Base-by-base conservation (phyloP, 73 alveolate species). In the Tetrahymena malaccensis region DNA sequence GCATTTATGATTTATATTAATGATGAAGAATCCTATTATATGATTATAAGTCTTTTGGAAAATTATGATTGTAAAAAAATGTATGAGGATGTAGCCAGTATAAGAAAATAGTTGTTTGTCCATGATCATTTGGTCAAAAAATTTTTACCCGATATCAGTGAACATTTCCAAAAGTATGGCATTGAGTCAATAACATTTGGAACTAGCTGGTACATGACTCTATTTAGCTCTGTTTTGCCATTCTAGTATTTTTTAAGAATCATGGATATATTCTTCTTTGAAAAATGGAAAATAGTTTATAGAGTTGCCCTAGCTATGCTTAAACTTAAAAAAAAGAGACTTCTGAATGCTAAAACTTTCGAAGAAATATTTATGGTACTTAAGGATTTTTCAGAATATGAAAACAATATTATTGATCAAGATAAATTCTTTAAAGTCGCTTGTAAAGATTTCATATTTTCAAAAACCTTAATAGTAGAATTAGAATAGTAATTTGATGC, bases 201-300 rank as follows among this genome's bases (percentile, higher is more conserved):
- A 43, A 94, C 97, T 11, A 95, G 94, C 57, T 95, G 97, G 97
- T 95, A 89, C 35, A 95, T 95, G 35, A 95, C 97, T 50, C 85
- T 95, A 7, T 95, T 95, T 56, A 95, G 97, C 27, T 95, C 97
- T n/a, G 94, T 95, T 21, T 57, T 95, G 33, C 97, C 97, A 1
- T 85, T 95, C 95, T 33, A 93, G 56, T 85, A 85, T n/a, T 95
- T 95, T 55, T 93, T 95, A 35, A 95, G 97, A 56, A 93, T 95
- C 8, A 95, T 93, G 70, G 97, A 95, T 34, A 95, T 95, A 33
- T 95, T 85, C 94, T 95, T 94, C 95, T 55, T 43, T 55, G 97
- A 95, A 38, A 55, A 95, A 31, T 57, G 55, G 43, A 95, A 95
- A 93, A 95, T 94, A 15, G 56, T 93, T 3, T 95, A 85, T 35